A percentile compares a stretch with the other conserved stretches of the same genome.
Conservation (phyloP, 352 stramenopile genomes). For the Phytophthora tubulina region DNA sequence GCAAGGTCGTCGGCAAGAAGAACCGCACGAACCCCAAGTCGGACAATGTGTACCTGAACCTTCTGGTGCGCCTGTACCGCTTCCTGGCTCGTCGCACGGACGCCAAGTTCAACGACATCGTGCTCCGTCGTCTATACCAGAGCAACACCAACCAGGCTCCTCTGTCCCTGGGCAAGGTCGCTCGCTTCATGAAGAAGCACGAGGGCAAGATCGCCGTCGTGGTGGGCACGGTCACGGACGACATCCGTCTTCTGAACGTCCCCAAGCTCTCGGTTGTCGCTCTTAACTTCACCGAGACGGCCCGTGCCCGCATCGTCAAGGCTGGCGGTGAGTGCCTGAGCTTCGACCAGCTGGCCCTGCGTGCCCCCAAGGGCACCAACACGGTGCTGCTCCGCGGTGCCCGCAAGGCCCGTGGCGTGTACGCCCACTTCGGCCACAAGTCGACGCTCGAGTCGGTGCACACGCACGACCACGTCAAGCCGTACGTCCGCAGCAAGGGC, state of each 20-base stretch:
- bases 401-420: constrained; percentile 97
- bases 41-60: constrained; percentile 99
- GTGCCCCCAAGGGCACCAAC: constrained; percentile 97
- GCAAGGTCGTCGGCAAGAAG: constrained; percentile 98
- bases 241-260: constrained; percentile 97
- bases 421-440: constrained; percentile 99
- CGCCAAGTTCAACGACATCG: constrained; percentile 98
- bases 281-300: constrained; percentile 98
- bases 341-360: constrained; percentile 99
- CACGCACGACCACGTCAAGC: constrained; percentile 99
- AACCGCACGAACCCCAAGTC: constrained; percentile 98
- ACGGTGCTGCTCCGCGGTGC: constrained; percentile 98
- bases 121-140: constrained; percentile 99
- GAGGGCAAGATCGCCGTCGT: constrained; percentile 99
- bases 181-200: constrained; percentile 99
- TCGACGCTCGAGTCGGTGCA: constrained; percentile 97
- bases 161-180: constrained; percentile 96
- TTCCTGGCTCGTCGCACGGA: constrained; percentile 99
- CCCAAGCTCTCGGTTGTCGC: constrained; percentile 97
- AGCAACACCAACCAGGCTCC: constrained; percentile 99
- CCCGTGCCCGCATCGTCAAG: constrained; percentile 97
- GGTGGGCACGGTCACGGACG: constrained; percentile 99
- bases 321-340: constrained; percentile 99
- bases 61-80: constrained; percentile 97
- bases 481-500: constrained; percentile 98